Conservation (phyloP, 2,329 filamentous ascomycete genomes). For the Stachybotrys echinatus region DNA sequence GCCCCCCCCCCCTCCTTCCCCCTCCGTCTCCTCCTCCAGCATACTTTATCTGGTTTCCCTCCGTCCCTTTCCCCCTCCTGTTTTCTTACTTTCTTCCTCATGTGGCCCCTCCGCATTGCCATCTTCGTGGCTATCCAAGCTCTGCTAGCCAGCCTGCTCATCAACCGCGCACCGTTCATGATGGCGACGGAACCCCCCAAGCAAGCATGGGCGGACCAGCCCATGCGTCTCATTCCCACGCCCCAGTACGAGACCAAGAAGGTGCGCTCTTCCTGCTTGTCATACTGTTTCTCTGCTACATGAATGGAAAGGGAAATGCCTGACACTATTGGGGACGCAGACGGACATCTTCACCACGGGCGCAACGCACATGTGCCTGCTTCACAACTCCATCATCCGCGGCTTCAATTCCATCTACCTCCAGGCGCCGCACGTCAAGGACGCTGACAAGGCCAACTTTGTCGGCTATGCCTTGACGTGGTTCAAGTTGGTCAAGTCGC, state of each 20-base stretch:
- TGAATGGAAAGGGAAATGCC: no score
- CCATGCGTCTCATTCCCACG: constrained; percentile 48
- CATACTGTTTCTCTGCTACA: neutral
- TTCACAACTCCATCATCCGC: constrained; percentile 59
- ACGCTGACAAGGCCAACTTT: constrained; percentile 50
- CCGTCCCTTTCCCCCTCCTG: neutral
- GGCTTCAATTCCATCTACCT: constrained; percentile 60
- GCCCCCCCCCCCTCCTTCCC: neutral
- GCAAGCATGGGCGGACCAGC: constrained; percentile 47
- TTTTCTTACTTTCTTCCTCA: constrained; percentile 4
- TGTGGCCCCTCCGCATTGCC: constrained; percentile 13
- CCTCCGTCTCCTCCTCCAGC: neutral
- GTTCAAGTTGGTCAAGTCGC: constrained; percentile 53
- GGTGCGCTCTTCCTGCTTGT: no score
- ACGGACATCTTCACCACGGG: constrained; percentile 54
- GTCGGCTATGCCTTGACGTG: constrained; percentile 52
- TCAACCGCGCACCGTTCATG: constrained; percentile 28
- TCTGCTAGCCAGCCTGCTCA: constrained; percentile 23
- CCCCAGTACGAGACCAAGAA: constrained; percentile 47
- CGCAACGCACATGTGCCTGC: constrained; percentile 55
- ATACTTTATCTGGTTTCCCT: neutral
- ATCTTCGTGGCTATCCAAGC: constrained; percentile 21
- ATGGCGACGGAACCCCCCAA: constrained; percentile 20
- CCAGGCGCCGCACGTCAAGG: constrained; percentile 47
- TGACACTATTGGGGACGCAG: no score